Conservation (phyloP, 495 filamentous ascomycete genomes). For the Talaromyces nanjingensis region DNA sequence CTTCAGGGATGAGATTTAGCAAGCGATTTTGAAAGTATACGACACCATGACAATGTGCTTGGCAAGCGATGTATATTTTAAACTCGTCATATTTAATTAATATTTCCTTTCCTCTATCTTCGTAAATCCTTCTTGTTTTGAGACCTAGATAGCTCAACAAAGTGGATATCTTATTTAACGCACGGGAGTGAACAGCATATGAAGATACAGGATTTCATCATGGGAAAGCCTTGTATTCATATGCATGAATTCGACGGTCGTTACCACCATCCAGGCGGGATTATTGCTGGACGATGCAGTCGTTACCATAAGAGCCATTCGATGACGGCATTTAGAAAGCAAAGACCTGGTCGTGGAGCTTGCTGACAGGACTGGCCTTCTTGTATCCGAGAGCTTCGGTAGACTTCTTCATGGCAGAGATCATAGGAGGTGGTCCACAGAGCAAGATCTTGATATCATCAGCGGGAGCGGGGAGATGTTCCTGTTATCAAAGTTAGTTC, state of each 20-base stretch:
- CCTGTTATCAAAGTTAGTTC: slow-evolving; percentile 33
- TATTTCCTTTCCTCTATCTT: not conserved
- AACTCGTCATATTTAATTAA: not conserved
- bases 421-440: slow-evolving; percentile 94
- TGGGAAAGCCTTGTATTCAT: not conserved
- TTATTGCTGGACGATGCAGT: not conserved
- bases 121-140: not conserved
- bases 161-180: not conserved
- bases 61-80: not conserved
- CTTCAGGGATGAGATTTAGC: slow-evolving; percentile 21
- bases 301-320: not conserved
- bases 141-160: not conserved
- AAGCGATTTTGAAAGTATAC: not conserved
- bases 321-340: slow-evolving; percentile 58
- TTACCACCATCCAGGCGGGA: not conserved
- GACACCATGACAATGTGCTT: not conserved
- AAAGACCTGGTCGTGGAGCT: slow-evolving; percentile 96
- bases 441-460: slow-evolving; percentile 90
- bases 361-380: slow-evolving; percentile 90
- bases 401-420: slow-evolving; percentile 94
- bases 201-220: not conserved
- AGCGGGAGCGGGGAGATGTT: slow-evolving; percentile 76
- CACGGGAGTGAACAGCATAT: not conserved
- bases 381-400: slow-evolving; percentile 81
- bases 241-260: not conserved